Percentiles rank a stretch among this genome's conserved stretches.
Conservation (phyloP, 352 stramenopile species). For the Globisporangium alternatum region DNA sequence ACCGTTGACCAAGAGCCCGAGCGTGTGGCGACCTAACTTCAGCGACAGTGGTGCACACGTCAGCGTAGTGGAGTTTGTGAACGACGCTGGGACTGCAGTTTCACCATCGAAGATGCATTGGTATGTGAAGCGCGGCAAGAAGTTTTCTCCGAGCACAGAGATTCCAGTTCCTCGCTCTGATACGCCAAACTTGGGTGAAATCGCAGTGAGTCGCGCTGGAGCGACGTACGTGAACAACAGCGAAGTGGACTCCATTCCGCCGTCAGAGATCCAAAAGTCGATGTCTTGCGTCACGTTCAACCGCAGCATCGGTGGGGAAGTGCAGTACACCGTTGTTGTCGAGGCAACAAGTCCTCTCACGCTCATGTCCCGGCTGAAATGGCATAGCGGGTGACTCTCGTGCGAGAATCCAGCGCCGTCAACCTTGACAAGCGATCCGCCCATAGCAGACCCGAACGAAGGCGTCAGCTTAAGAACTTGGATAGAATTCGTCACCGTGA, state of each 20-base stretch:
- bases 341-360: slow-evolving; percentile 24
- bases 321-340: slow-evolving; percentile 21
- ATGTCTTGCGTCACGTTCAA: slow-evolving; percentile 10
- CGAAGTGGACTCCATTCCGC: slow-evolving; percentile 19
- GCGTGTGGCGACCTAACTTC: slow-evolving; percentile 21
- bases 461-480: slow-evolving; percentile 21
- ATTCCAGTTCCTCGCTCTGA: slow-evolving; percentile 30
- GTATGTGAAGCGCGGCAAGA: slow-evolving; percentile 19
- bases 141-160: slow-evolving; percentile 20
- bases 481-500: slow-evolving; percentile 16
- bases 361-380: slow-evolving; percentile 26
- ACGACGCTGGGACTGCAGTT: slow-evolving; percentile 10
- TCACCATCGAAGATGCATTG: slow-evolving; percentile 34
- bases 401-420: slow-evolving; percentile 27
- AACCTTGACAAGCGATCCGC: slow-evolving; percentile 32
- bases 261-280: slow-evolving; percentile 38
- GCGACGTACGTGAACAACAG: slow-evolving; percentile 26
- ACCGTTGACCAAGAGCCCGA: slow-evolving; percentile 31
- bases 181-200: slow-evolving; percentile 28
- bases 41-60: slow-evolving; percentile 31
- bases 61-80: slow-evolving; percentile 7
- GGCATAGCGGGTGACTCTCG: slow-evolving; percentile 21
- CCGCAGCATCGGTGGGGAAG: slow-evolving; percentile 18
- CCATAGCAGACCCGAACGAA: slow-evolving; percentile 19
- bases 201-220: slow-evolving; percentile 14